Percentiles rank a stretch among this genome's conserved stretches.
phyloP scores from a whole-genome alignment of 2,329 filamentous ascomycete species.

The Arachnopeziza araneosa region DNA sequence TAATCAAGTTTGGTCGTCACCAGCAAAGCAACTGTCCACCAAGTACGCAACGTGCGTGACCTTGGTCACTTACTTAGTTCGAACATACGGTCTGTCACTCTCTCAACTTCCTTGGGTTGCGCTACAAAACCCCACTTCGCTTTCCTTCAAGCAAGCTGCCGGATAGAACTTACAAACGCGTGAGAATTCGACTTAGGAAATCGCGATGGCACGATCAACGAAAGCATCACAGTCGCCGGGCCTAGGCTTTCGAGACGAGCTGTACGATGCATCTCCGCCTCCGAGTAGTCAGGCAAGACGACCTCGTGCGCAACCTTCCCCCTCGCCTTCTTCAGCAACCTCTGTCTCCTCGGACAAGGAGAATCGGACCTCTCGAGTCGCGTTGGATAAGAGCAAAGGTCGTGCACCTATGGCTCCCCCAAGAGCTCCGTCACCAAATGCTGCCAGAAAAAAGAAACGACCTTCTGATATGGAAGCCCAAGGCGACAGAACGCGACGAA shows the following conservation, averaged over 20 bases:
- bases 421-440: constrained; percentile 7
- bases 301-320: constrained; percentile 12
- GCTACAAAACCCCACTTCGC: neutral
- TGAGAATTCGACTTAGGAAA: neutral
- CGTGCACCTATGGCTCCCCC: constrained; percentile 34
- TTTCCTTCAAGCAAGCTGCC: neutral
- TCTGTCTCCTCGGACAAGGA: constrained; percentile 44
- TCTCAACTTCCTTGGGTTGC: neutral
- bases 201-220: constrained; percentile 15
- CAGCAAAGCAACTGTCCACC: neutral
- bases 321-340: constrained; percentile 31
- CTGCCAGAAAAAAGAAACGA: constrained; percentile 23
- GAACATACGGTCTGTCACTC: neutral
- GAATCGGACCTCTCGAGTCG: constrained; percentile 32
- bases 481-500: constrained; percentile 12
- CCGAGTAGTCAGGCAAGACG: constrained; percentile 14
- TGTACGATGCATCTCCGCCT: constrained; percentile 28
- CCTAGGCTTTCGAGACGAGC: constrained; percentile 22
- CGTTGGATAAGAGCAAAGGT: constrained; percentile 38
- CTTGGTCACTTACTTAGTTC: neutral
- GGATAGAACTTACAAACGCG: neutral
- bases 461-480: constrained; percentile 12
- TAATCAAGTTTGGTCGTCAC: neutral
- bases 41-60: neutral
- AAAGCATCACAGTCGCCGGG: constrained; percentile 26